Base-by-base conservation (phyloP, 805 yeast species). In the Blastobotrys attinorum region DNA sequence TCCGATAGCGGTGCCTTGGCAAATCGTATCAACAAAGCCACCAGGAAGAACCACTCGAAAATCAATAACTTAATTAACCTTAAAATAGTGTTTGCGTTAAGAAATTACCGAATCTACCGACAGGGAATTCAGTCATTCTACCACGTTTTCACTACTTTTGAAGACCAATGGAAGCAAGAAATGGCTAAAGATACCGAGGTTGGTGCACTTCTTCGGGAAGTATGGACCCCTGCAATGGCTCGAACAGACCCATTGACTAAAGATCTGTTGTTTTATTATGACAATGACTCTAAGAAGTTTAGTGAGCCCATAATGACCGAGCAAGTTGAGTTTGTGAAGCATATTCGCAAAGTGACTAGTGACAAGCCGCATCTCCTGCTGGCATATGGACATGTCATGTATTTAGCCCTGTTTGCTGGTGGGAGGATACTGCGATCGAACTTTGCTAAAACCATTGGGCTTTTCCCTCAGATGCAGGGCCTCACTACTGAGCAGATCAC, bases 311-410 rank as follows among this genome's bases (percentile, higher is more conserved):
- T 77, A 20, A 67, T 81, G 64, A 67, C 75, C 1, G 72, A 73
- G 48, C 87, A 84, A 61, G 75, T 77, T 35, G 76, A 66, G 31
- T 83, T 81, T 54, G 72, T 71, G 23, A 60, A 79, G 31, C 87
- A 81, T 58, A 82, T 85, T 44, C 63, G 67, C 31, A 59, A 64
- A 39, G 71, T 70, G 6, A 73, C 82, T 29, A 57, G 57, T 35
- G 78, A 73, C 37, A 79, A 81, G 56, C 95, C 95, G 5, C 76
- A 82, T 52, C 62, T 83, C 17, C 62, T 85, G 31, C 67, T 85
- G 38, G 92, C 95, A 3, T 85, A 85, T 61, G 76, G 86, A 67
- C 95, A 85, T 59, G 92, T 83, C 39, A 72, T 85, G 77, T 85
- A 85, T 63, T 65, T 85, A 57, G 95, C 92, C 0, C 71, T 85